Evolutionary conservation across 2,329 filamentous ascomycete species (phyloP).

Genomic region (Emericellopsis cladophorae): DNA sequence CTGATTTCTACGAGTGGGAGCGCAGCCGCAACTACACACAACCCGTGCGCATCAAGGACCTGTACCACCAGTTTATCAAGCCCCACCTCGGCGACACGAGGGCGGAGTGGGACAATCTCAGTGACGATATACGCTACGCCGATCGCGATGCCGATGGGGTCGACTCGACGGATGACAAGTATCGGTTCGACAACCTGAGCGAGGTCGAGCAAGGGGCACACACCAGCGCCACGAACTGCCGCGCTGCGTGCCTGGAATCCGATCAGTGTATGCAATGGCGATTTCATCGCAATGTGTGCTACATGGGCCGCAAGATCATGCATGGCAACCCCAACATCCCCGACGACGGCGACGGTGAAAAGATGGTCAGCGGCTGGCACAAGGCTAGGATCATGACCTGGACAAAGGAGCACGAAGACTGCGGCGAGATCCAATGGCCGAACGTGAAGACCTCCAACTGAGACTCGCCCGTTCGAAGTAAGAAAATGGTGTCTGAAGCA

Average conservation of each 20-base stretch:
- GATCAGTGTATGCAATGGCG: slow-evolving; percentile 26
- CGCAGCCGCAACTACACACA: slow-evolving; percentile 17
- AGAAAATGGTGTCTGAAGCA: no score
- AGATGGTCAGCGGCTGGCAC: slow-evolving; percentile 27
- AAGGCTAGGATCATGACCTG: slow-evolving; percentile 25
- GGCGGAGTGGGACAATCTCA: slow-evolving; percentile 41
- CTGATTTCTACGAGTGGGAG: slow-evolving; percentile 38
- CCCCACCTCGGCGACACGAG: slow-evolving; percentile 23
- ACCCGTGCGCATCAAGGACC: slow-evolving; percentile 29
- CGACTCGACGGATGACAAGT: slow-evolving; percentile 11
- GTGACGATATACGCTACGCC: slow-evolving; percentile 28
- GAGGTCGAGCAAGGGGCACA: slow-evolving; percentile 27
- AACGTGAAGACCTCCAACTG: background rate
- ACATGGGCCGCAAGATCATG: slow-evolving; percentile 18
- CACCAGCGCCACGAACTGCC: slow-evolving; percentile 27
- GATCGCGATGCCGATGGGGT: slow-evolving; percentile 15
- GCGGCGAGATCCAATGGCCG: slow-evolving; percentile 19
- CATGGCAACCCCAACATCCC: slow-evolving; percentile 23
- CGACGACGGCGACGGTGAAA: slow-evolving; percentile 10
- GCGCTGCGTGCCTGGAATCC: slow-evolving; percentile 25
- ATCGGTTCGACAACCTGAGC: slow-evolving; percentile 18
- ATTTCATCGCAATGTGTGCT: slow-evolving; percentile 25
- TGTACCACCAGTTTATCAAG: slow-evolving; percentile 32
- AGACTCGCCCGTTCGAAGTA: no score
- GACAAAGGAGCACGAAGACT: slow-evolving; percentile 22